Conservation (phyloP, 306 rosid genomes). For the Lagenaria siceraria region DNA sequence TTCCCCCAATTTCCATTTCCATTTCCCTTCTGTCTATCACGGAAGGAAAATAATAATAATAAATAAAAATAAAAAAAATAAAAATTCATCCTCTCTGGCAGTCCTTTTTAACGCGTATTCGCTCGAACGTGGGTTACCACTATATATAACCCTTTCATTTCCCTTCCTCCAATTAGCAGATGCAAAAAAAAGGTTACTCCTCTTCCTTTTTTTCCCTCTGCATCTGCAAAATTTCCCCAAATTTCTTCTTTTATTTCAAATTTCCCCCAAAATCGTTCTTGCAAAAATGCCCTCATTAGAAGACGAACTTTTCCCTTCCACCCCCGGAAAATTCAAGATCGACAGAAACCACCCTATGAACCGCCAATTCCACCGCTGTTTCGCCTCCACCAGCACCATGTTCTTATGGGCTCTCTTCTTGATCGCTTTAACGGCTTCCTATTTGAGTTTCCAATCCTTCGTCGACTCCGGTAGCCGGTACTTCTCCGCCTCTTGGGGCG, state of each 20-base stretch:
- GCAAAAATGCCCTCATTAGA: conserved; percentile 34
- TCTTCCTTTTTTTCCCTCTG: too few relatives aligned
- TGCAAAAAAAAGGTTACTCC: neutral
- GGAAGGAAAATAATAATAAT: neutral
- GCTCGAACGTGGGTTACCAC: conserved; percentile 17
- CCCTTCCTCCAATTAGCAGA: neutral
- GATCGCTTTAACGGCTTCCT: conserved; percentile 51
- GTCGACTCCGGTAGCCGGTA: conserved; percentile 47
- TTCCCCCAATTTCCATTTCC: neutral
- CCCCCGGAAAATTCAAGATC: conserved; percentile 61
- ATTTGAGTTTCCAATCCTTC: conserved; percentile 44
- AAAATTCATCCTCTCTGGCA: neutral
- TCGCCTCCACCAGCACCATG: conserved; percentile 59
- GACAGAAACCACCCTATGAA: conserved; percentile 35
- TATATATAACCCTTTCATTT: conserved; percentile 20
- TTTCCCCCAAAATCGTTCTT: neutral
- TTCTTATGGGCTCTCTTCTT: conserved; percentile 58
- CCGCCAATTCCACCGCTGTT: conserved; percentile 51
- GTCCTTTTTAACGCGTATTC: conserved; percentile 26
- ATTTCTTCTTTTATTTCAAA: too few relatives aligned
- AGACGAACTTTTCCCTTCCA: conserved; percentile 46
- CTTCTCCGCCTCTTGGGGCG: conserved; percentile 58
- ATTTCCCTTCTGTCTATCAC: neutral
- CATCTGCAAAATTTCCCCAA: neutral
- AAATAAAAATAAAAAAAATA: neutral